phyloP scores from a whole-genome alignment of 148 eudicot species.

The Heliosperma pusillum region DNA sequence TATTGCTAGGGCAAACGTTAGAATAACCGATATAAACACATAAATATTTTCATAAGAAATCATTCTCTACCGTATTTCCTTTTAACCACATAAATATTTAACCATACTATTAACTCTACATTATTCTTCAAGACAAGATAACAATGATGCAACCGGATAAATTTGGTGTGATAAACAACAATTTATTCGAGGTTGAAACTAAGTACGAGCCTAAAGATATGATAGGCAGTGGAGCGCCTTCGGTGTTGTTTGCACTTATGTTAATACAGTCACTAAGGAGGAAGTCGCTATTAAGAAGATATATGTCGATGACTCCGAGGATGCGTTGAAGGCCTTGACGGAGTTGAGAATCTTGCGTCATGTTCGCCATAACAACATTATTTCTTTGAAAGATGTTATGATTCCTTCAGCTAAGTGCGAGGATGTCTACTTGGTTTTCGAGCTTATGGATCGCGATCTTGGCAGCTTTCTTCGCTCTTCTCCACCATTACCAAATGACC shows the following conservation, averaged over 20 bases:
- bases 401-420: too few species aligned
- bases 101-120: too few species aligned
- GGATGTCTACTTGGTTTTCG: too few species aligned
- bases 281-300: conserved; percentile 54
- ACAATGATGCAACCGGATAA: too few species aligned
- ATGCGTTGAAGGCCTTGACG: conserved; percentile 34
- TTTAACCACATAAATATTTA: too few species aligned
- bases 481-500: conserved; percentile 10
- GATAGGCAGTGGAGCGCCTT: conserved; percentile 43
- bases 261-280: conserved; percentile 36
- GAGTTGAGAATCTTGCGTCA: conserved; percentile 45
- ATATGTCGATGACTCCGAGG: conserved; percentile 28
- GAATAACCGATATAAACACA: too few species aligned
- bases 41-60: too few species aligned
- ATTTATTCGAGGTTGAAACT: conserved; percentile 35
- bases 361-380: too few species aligned
- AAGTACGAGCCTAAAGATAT: conserved; percentile 37
- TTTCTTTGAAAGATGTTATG: too few species aligned
- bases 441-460: conserved; percentile 51
- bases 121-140: too few species aligned
- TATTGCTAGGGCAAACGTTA: too few species aligned
- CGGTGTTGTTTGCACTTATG: conserved; percentile 41
- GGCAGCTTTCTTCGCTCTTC: conserved; percentile 35
- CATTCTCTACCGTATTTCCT: too few species aligned
- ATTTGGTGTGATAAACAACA: conserved; percentile 40